Conservation (phyloP, 202 grass and related monocot genomes). For the Schoenoplectus tabernaemontani region DNA sequence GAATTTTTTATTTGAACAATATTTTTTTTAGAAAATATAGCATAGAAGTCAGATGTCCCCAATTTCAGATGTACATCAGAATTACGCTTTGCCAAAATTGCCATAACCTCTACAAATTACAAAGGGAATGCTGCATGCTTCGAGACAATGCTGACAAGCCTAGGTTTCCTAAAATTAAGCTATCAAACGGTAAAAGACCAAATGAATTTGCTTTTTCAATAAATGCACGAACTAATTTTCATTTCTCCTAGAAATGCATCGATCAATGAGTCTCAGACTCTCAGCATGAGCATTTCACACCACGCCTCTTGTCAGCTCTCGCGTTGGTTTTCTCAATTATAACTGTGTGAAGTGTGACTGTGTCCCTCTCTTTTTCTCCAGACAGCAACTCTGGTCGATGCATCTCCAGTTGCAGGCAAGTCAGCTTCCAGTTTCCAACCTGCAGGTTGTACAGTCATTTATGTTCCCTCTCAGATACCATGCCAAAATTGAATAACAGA, state of each 20-base stretch:
- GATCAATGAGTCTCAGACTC: background rate
- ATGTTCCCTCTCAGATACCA: background rate
- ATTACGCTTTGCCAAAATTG: no score
- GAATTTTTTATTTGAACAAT: no score
- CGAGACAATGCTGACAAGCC: no score
- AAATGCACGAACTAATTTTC: background rate
- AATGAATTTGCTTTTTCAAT: background rate
- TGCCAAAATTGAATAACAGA: background rate
- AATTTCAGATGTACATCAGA: no score
- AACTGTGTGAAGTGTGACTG: no score
- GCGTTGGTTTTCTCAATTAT: background rate
- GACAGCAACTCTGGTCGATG: background rate
- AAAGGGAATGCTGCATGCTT: no score
- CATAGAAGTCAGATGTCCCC: no score
- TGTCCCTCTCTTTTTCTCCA: background rate
- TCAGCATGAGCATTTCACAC: background rate
- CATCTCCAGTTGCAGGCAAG: background rate
- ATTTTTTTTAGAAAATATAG: no score
- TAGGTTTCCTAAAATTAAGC: background rate
- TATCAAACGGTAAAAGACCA: background rate
- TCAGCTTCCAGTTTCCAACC: slow-evolving; percentile 1
- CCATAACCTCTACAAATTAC: no score
- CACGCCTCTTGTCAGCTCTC: background rate
- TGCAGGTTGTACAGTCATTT: background rate
- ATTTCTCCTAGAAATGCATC: slow-evolving; percentile 1